Conservation (phyloP, 176 grass and related monocot genomes). For the Rhynchospora breviuscula region DNA sequence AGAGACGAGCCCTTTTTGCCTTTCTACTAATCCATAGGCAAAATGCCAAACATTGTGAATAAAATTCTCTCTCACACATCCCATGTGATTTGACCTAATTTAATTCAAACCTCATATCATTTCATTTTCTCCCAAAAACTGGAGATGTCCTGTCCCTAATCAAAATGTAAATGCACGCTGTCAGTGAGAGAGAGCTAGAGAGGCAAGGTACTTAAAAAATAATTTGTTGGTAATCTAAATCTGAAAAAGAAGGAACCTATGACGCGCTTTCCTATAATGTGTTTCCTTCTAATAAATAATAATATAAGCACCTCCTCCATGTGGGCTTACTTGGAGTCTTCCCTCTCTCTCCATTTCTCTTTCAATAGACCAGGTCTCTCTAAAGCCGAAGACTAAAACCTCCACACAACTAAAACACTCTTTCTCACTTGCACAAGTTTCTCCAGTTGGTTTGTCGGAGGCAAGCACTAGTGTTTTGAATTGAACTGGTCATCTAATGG, state of each 20-base stretch:
- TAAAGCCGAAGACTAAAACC: not conserved
- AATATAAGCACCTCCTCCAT: not conserved
- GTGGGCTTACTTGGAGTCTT: slow-evolving; percentile 25
- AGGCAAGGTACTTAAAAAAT: not conserved
- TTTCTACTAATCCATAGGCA: not conserved
- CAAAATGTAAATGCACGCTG: slow-evolving; percentile 14
- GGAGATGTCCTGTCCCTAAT: not conserved
- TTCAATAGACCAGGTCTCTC: slow-evolving; percentile 3
- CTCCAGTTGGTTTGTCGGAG: not conserved
- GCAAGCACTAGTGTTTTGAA: not conserved
- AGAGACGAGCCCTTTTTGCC: not conserved
- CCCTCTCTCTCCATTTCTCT: slow-evolving; percentile 16
- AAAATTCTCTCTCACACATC: slow-evolving; percentile 7
- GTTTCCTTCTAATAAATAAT: not conserved
- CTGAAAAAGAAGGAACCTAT: not conserved
- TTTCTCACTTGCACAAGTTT: not conserved
- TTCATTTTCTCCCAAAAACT: not conserved
- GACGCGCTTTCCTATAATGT: slow-evolving; percentile 5
- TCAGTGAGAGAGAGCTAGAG: not conserved
- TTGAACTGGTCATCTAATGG: slow-evolving; percentile 26
- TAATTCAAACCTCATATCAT: not conserved
- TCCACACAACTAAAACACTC: slow-evolving; percentile 1
- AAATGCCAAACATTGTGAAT: slow-evolving; percentile 14
- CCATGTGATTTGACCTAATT: slow-evolving; percentile 4
- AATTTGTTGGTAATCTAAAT: not conserved